A percentile compares a stretch with the other conserved stretches of the same genome.
phyloP scores from a whole-genome alignment of 805 yeast genomes.

The Kregervanrija delftensis region DNA sequence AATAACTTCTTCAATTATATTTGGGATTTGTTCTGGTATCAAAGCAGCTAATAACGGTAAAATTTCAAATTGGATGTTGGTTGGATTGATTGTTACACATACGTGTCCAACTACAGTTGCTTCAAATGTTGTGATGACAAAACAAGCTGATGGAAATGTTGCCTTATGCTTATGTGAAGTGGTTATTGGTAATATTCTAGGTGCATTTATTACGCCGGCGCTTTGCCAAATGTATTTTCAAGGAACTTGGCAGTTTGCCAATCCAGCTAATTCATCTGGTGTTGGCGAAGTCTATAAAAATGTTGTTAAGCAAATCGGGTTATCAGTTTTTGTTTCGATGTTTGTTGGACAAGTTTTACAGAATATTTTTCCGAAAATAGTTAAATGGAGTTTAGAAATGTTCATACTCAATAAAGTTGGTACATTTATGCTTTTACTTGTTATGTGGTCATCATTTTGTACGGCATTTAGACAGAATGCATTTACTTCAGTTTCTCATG shows the following conservation, averaged over 20 bases:
- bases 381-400: conserved; percentile 50
- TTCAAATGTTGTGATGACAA: conserved; percentile 89
- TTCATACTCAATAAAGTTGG: conserved; percentile 68
- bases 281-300: conserved; percentile 55
- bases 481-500: conserved; percentile 45
- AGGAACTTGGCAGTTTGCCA: conserved; percentile 67
- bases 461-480: conserved; percentile 84
- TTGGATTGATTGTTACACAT: conserved; percentile 76
- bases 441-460: conserved; percentile 57
- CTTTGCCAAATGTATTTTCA: conserved; percentile 61
- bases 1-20: conserved; percentile 43
- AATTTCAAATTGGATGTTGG: conserved; percentile 73
- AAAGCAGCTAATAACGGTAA: conserved; percentile 45
- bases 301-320: conserved; percentile 85
- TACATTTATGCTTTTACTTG: conserved; percentile 66
- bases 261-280: conserved; percentile 58
- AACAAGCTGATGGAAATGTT: conserved; percentile 78
- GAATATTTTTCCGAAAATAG: conserved; percentile 58
- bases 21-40: conserved; percentile 66
- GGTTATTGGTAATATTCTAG: conserved; percentile 74
- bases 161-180: conserved; percentile 73
- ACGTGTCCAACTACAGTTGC: conserved; percentile 90
- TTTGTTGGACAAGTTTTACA: conserved; percentile 85
- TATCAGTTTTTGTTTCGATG: conserved; percentile 72
- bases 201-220: conserved; percentile 86